Evolutionary conservation across 1,284 basidiomycete species (phyloP).

Genomic region (Cutaneotrichosporon arboriforme): DNA sequence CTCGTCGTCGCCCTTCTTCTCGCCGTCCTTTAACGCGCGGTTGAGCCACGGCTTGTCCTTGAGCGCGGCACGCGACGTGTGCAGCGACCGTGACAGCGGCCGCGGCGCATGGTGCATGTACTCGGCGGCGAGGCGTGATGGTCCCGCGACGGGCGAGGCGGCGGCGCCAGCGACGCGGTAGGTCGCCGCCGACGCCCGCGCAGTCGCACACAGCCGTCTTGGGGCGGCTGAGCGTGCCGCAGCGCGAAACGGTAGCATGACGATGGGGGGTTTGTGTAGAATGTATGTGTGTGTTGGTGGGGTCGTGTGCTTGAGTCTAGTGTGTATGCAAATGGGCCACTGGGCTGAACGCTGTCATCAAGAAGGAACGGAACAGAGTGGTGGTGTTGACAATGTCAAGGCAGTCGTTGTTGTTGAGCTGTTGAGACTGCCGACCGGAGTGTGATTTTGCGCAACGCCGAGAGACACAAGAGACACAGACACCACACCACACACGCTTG

Average conservation of each 20-base stretch:
- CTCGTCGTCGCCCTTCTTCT: conserved; percentile 7
- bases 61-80: conserved; percentile 20
- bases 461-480: no score
- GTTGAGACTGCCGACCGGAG: no score
- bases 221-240: conserved; percentile 14
- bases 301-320: background rate
- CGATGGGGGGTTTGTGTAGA: no score
- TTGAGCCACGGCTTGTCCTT: conserved; percentile 46
- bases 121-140: conserved; percentile 17
- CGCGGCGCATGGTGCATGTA: conserved; percentile 3
- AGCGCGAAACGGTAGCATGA: conserved; percentile 30
- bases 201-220: background rate
- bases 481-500: background rate
- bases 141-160: conserved; percentile 15
- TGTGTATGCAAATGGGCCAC: no score
- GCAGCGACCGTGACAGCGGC: conserved; percentile 14
- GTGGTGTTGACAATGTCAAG: background rate
- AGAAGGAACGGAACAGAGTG: no score
- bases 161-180: background rate
- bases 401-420: no score
- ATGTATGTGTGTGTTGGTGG: background rate
- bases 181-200: no score
- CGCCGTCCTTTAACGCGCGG: conserved; percentile 20
- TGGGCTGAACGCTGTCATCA: no score
- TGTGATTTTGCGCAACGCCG: no score